Base-by-base conservation (phyloP, 176 grass and related monocot genomes). In the Zoysia pacifica region DNA sequence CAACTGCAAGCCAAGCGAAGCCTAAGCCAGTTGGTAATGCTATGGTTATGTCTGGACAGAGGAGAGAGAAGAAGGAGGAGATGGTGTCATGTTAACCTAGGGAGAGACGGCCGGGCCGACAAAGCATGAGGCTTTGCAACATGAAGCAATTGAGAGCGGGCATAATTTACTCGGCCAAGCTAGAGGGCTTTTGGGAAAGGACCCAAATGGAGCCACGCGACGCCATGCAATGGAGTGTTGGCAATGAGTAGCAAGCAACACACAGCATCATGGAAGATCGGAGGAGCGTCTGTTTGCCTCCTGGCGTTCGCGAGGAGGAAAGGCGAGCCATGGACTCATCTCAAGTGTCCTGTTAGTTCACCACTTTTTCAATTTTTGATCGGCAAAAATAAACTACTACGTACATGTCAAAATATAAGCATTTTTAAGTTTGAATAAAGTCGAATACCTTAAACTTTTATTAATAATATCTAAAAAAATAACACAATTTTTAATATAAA, bases 91-190 rank as follows among this genome's bases (percentile, higher is more conserved):
- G 35, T 36, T 83, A 60, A n/a, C 66, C 80, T 51, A 42, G 50
- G 54, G 5, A 63, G 59, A 69, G 80, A 28, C 28, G 79, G 6
- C 53, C 15, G 46, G 76, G 48, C 83, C 89, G 91, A 94, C 91
- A 94, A 89, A 94, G 91, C 88, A 91, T 94, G 91, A 90, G 77
- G 87, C 88, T 86, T 90, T 83, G 82, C 87, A 90, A 85, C 88
- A 88, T 93, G 86, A 94, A 61, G 89, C 87, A 94, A 89, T 91
- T 78, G 89, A 88, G 87, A 69, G 63, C 7, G 16, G 39, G 54
- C 66, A 80, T 77, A 82, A 84, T 84, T 92, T 90, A 87, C 62
- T 72, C 19, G 65, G 43, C 39, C 71, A 74, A 74, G 59, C 41
- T 7, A 7, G 47, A 7, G 11, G 18, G 67, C 14, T 93, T 93